Evolutionary conservation across 106 monocot genomes (phyloP), one percentile per base, ranked within the genome.

Genomic region (Vanilla planifolia): DNA sequence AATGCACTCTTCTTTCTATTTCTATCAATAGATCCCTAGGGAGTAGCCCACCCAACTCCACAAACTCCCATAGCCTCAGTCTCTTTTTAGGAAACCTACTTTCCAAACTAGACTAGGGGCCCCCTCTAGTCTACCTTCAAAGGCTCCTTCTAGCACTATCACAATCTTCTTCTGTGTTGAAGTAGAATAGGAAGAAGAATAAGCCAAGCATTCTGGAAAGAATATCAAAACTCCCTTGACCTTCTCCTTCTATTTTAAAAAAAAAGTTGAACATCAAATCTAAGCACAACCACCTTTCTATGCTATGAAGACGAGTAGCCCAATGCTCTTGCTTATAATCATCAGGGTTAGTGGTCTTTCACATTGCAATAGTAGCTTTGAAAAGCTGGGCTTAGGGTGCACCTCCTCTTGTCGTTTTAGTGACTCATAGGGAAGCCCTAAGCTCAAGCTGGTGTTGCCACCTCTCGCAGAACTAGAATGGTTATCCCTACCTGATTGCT

Each of bases 101-200:
- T 55, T 55, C 19, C 55, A 33, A 55, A 55, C 30, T 19, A 55
- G 30, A 33, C 55, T 55, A 33, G 33, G 33, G 55, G 33, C 30
- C 55, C 52, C 30, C 55, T 33, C 55, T 13, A 33, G 6, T 55
- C 33, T 55, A 26, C 55, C 55, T 55, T 55, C 33, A 55, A 55
- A 55, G 55, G 33, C 55, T 33, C 55, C 55, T 55, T 55, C 33
- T 26, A 55, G 33, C 55, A 33, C 55, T 55, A 6, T 55, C 55
- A 55, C 55, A 55, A 55, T 55, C 30, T 55, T 33, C 32, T 33
- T 55, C 33, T 55, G 26, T 52, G 28, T 29, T 52, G 28, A 52
- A 52, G 55, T 19, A 26, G 55, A 55, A 55, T 55, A 33, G 32
- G 30, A 30, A 33, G 55, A 55, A 55, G 6, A 55, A 55, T 3